Evolutionary conservation across 2,329 filamentous ascomycete species (phyloP).

Genomic region (Ambrosiella cleistominuta): DNA sequence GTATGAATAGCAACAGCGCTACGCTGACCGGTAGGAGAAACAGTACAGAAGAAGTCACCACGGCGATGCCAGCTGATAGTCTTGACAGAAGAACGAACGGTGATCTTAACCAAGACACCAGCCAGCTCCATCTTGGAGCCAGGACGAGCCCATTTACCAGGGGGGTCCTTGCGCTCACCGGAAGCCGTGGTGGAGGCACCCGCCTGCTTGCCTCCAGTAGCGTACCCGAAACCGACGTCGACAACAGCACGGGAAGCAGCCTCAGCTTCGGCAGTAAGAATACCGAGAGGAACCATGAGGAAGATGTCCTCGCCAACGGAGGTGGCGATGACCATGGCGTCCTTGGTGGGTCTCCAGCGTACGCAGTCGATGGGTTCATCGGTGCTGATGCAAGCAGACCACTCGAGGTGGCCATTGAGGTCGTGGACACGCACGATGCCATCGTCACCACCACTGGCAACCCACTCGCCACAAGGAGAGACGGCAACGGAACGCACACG

Average conservation of each 20-base stretch:
- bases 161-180: slow-evolving; percentile 51
- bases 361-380: slow-evolving; percentile 73
- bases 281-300: slow-evolving; percentile 58
- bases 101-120: slow-evolving; percentile 64
- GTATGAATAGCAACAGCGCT: slow-evolving; percentile 88
- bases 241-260: slow-evolving; percentile 57
- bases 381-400: slow-evolving; percentile 61
- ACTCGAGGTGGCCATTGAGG: slow-evolving; percentile 73
- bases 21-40: slow-evolving; percentile 62
- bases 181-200: slow-evolving; percentile 27
- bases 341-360: slow-evolving; percentile 72
- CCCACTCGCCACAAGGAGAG: slow-evolving; percentile 67
- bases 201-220: slow-evolving; percentile 46
- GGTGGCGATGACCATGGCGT: slow-evolving; percentile 65
- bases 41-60: slow-evolving; percentile 86
- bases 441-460: slow-evolving; percentile 88
- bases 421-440: slow-evolving; percentile 86
- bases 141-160: slow-evolving; percentile 72
- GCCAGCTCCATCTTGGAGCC: slow-evolving; percentile 54
- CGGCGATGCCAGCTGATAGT: slow-evolving; percentile 84
- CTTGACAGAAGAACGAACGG: slow-evolving; percentile 66
- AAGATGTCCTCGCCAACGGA: slow-evolving; percentile 73
- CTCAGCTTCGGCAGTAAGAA: slow-evolving; percentile 57
- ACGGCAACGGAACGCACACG: slow-evolving; percentile 71
- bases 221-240: slow-evolving; percentile 85